Evolutionary conservation across 257 asterid genomes (phyloP), one percentile per base, ranked within the genome.

Genomic region (Vinca minor): DNA sequence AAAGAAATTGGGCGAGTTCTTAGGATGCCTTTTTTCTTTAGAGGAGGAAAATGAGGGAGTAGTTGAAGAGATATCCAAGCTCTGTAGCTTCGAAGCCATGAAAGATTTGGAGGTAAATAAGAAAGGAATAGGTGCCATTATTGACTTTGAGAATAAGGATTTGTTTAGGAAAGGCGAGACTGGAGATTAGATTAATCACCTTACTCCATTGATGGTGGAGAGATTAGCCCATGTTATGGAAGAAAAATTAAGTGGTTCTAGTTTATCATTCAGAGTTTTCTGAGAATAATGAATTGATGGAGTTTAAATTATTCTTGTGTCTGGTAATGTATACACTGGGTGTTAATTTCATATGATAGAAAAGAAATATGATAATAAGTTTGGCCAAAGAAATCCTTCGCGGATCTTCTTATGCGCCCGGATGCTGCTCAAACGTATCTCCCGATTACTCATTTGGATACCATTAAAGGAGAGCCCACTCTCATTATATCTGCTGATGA

Each of bases 171-270:
- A 62, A 31, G 69, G 64, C 18, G 64, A 53, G 46, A 17, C 45
- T 54, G 69, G 74, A 31, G 74, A 69, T 39, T 69, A 64, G 74
- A n/a, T 12, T 23, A 70, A 64, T 67, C 31, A 56, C n/a, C 15
- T 65, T 14, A 64, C 8, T 32, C 35, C 60, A 5, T 29, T 4
- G 9, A 64, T 57, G 71, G 67, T 53, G 35, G 63, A 65, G 14
- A 39, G 56, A 0, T 7, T 65, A 25, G 29, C 65, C 29, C 13
- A 18, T 4, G 21, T 65, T 23, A 36, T 65, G 54, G 45, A 58
- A 26, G 61, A 20, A 4, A 46, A 65, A 58, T 36, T 64, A 2
- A 29, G 46, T 11, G 68, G 35, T 12, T 69, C 64, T 3, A 45
- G 69, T 29, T 50, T 69, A 34, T 8, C 14, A 20, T 53, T 53